These are phyloP conservation scores for Penicillium herquei DNA, from an alignment of 495 filamentous ascomycete genomes.

Conservation along the genomic window DNA sequence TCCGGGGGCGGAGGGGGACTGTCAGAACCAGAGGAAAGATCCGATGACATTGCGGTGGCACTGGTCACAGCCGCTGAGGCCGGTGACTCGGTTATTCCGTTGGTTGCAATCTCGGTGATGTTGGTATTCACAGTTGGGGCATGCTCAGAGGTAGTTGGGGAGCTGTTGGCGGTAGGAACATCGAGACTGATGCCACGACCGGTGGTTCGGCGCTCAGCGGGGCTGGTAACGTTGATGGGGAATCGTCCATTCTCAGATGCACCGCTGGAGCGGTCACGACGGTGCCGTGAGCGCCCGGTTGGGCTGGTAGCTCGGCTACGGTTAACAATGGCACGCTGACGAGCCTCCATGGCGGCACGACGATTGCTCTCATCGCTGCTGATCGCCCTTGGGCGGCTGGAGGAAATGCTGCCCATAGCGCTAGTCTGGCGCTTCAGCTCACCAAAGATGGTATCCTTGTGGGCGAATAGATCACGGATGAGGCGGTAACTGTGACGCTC, in stretches of 20 bases:
- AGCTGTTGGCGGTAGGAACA: slow-evolving; percentile 49
- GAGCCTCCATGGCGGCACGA: slow-evolving; percentile 88
- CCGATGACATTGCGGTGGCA: slow-evolving; percentile 9
- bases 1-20: slow-evolving; percentile 35
- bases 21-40: slow-evolving; percentile 29
- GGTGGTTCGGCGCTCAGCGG: slow-evolving; percentile 50
- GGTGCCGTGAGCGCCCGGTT: slow-evolving; percentile 60
- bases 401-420: slow-evolving; percentile 42
- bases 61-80: slow-evolving; percentile 27
- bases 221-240: slow-evolving; percentile 70
- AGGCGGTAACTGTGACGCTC: slow-evolving; percentile 92
- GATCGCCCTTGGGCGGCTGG: slow-evolving; percentile 72
- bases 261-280: slow-evolving; percentile 79
- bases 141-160: slow-evolving; percentile 27
- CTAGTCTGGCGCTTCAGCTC: slow-evolving; percentile 91
- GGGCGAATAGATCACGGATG: slow-evolving; percentile 86
- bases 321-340: slow-evolving; percentile 78
- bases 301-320: slow-evolving; percentile 72
- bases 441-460: slow-evolving; percentile 93
- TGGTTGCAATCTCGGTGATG: slow-evolving; percentile 27
- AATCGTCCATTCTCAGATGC: slow-evolving; percentile 72
- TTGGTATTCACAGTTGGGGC: slow-evolving; percentile 31
- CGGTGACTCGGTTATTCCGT: slow-evolving; percentile 40
- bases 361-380: slow-evolving; percentile 96
- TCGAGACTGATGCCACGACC: slow-evolving; percentile 57